Base-by-base conservation (phyloP, 1,284 basidiomycete species). In the Phenoliferia sp. region DNA sequence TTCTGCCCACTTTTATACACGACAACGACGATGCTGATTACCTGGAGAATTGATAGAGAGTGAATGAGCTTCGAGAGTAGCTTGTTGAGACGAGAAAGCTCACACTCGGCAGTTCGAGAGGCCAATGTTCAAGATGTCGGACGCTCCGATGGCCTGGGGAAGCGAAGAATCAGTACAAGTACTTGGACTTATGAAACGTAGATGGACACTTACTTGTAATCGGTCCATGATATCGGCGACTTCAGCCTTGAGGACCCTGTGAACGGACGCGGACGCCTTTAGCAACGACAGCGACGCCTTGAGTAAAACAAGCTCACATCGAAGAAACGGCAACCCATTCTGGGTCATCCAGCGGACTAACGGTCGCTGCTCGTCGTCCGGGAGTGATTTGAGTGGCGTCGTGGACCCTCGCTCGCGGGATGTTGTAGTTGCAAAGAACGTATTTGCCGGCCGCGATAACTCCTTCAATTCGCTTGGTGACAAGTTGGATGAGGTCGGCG, bases 21-120 rank as follows among this genome's bases (percentile, higher is more conserved):
- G 29, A 58, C 22, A 58, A 22, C 26, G 28, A 6, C 22, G 9
- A n/a, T 52, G 10, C 50, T 28, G 50, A 52, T 28, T 7, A 31
- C 16, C 22, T 26, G 28, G 26, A 29, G 3, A 29, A 16, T 16
- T 7, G 28, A 28, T 16, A 55, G 54, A 10, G 54, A 55, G 15
- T 1, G 17, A 3, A 29, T 7, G n/a, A 15, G 54, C 26, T 10
- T 26, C 16, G 6, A 28, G 7, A 34, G 29, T 33, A 33, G 5
- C 33, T 26, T 9, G 34, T 19, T 5, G 55, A n/a, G 7, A 28
- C 34, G 16, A 29, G 28, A 26, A 7, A 12, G 32, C 17, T 12
- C 83, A 94, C 48, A 97, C 94, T 80, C 94, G 86, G 81, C 94
- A 98, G 79, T 98, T 98, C 79, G 93, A 88, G 73, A 99, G 81